Evolutionary conservation across 305 asterid species (phyloP).

Genomic region (Solanum hybrid): DNA sequence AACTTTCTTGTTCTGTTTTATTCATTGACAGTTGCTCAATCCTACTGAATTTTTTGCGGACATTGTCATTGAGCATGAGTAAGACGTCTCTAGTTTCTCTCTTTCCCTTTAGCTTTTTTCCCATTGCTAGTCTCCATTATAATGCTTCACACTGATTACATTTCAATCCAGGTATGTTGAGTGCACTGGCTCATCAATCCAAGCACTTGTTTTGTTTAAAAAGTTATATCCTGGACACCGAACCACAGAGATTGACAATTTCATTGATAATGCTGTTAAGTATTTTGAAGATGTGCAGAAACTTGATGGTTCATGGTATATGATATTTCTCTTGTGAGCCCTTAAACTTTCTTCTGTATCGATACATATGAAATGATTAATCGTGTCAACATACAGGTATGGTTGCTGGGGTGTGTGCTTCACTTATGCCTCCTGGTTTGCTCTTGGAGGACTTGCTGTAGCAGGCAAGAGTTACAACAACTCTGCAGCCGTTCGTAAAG

Average conservation of each 20-base stretch:
- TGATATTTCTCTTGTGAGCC: not conserved
- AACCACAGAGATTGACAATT: not conserved
- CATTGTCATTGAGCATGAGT: not conserved
- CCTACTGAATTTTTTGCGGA: not conserved
- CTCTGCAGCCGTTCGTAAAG: not conserved
- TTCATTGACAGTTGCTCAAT: not conserved
- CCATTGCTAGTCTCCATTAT: not conserved
- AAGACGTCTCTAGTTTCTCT: not conserved
- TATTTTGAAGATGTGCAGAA: not conserved
- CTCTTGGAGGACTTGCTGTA: not conserved
- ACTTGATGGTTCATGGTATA: not conserved
- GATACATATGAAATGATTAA: not conserved
- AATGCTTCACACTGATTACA: too few species aligned
- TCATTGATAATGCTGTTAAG: not conserved
- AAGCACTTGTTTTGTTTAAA: not conserved
- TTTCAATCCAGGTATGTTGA: not conserved
- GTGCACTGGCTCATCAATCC: not conserved
- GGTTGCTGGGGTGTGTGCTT: not conserved
- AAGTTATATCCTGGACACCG: not conserved
- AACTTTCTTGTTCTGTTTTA: not conserved
- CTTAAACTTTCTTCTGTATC: not conserved
- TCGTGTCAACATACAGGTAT: not conserved
- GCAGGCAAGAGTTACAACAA: not conserved
- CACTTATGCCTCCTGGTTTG: not conserved
- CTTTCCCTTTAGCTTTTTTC: not conserved